Base-by-base conservation (phyloP, 2,329 filamentous ascomycete species). In the Dothideomycetidae sp. region DNA sequence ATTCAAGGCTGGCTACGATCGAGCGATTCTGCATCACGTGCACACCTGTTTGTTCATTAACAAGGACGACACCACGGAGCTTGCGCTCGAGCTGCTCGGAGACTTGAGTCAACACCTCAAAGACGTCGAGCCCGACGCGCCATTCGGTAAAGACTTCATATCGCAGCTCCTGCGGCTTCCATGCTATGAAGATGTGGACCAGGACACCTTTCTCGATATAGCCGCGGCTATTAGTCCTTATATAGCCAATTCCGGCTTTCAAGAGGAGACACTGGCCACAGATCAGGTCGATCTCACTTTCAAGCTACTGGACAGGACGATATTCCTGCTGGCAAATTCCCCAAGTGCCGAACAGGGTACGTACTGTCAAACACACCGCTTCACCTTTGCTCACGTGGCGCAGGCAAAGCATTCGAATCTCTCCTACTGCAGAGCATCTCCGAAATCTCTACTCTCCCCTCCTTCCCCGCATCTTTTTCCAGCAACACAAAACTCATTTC, bases 141-240 rank as follows among this genome's bases (percentile, higher is more conserved):
- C 4, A 12, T 33, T 18, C 31, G 31, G 30, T 15, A 33, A 39
- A 19, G 38, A 40, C 32, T 36, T 35, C 26, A 19, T 36, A n/a
- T 10, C 33, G 10, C 16, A 40, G 12, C 17, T 36, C 13, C 32
- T 40, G 16, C 28, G 21, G 16, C 37, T 44, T 3, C 42, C 42
- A 12, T 40, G 31, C 14, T 28, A 41, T 7, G 36, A 35, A 13
- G 36, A 39, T 13, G 36, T 44, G 5, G 42, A 42, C 17, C 36
- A 37, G 26, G 37, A 41, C 11, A 35, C 33, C 15, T 44, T 42
- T 17, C 39, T 44, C 5, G 42, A 44, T 28, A 37, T 41, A 9
- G 23, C 37, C 19, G 39, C 33, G 10, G 31, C 41, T 12, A 34
- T 42, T 11, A 18, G 32, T 10, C 39, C 31, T 18, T 36, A 40